Conservation (phyloP, 2,329 filamentous ascomycete genomes). For the Sporothrix curviconia region DNA sequence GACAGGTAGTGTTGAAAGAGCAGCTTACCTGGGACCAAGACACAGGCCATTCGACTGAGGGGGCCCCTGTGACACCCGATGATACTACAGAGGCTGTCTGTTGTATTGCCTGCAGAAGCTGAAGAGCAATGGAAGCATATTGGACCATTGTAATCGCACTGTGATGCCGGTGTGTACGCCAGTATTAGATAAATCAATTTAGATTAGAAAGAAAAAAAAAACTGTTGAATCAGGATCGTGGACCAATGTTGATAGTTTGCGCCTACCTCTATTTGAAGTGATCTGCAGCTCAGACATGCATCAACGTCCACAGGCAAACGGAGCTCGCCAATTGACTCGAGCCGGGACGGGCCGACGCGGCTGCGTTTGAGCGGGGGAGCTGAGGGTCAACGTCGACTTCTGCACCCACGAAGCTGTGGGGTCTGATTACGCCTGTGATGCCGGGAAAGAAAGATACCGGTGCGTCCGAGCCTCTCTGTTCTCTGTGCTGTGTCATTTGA, state of each 20-base stretch:
- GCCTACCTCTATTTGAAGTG: constrained; percentile 42
- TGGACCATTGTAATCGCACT: too few relatives aligned
- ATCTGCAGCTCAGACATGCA: constrained; percentile 47
- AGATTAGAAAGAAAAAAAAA: too few relatives aligned
- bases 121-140: too few relatives aligned
- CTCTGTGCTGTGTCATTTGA: constrained; percentile 23
- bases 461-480: neutral
- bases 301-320: constrained; percentile 41
- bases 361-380: constrained; percentile 50
- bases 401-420: constrained; percentile 34
- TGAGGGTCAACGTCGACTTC: constrained; percentile 46
- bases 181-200: too few relatives aligned
- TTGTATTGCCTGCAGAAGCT: too few relatives aligned
- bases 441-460: constrained; percentile 29
- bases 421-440: neutral
- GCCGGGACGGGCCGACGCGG: constrained; percentile 44
- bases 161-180: too few relatives aligned
- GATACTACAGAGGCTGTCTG: too few relatives aligned
- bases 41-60: constrained; percentile 40
- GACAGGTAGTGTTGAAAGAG: constrained; percentile 14
- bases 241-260: too few relatives aligned
- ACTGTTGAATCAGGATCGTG: too few relatives aligned
- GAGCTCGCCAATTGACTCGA: constrained; percentile 53
- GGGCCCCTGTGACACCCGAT: constrained; percentile 49
- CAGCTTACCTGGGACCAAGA: constrained; percentile 45